Evolutionary conservation across 768 basidiomycete species (phyloP).

Genomic region (Lactarius trivialis): DNA sequence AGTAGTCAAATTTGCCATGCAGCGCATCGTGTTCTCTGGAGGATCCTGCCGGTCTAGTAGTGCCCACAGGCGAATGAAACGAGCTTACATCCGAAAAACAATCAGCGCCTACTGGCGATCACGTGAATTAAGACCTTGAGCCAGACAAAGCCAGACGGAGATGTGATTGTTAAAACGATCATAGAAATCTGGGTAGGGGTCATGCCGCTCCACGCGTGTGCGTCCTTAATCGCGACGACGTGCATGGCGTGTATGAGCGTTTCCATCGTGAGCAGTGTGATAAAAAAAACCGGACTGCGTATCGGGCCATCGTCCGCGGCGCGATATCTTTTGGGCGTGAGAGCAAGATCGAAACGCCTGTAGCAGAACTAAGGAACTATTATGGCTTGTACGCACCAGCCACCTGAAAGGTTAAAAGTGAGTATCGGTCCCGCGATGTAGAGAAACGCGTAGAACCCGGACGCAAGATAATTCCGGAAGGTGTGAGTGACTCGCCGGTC

Average conservation of each 20-base stretch:
- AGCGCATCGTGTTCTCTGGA: slow-evolving; percentile 99
- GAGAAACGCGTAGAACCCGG: slow-evolving; percentile 85
- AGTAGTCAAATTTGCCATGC: slow-evolving; percentile 98
- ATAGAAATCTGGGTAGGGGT: slow-evolving; percentile 77
- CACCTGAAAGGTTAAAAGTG: slow-evolving; percentile 90
- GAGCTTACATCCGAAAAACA: slow-evolving; percentile 46
- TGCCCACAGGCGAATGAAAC: slow-evolving; percentile 95
- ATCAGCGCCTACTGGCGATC: not conserved
- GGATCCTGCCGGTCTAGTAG: slow-evolving; percentile 83
- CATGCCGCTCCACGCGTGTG: slow-evolving; percentile 72
- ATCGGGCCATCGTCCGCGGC: slow-evolving; percentile 39
- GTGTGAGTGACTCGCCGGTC: slow-evolving; percentile 46
- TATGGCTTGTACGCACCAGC: slow-evolving; percentile 52
- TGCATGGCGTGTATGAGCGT: slow-evolving; percentile 91
- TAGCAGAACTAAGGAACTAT: slow-evolving; percentile 1
- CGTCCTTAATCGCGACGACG: slow-evolving; percentile 92
- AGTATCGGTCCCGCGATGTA: slow-evolving; percentile 97
- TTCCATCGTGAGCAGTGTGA: slow-evolving; percentile 81
- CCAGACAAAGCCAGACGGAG: slow-evolving; percentile 96
- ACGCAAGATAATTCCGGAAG: slow-evolving; percentile 69
- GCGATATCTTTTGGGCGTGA: slow-evolving; percentile 49
- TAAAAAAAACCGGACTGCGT: slow-evolving; percentile 65
- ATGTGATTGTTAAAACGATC: slow-evolving; percentile 96
- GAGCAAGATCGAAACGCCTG: slow-evolving; percentile 37
- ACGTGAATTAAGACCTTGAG: slow-evolving; percentile 58